Evolutionary conservation across 768 basidiomycete species (phyloP).

Genomic region (Russula griseocarnosa): DNA sequence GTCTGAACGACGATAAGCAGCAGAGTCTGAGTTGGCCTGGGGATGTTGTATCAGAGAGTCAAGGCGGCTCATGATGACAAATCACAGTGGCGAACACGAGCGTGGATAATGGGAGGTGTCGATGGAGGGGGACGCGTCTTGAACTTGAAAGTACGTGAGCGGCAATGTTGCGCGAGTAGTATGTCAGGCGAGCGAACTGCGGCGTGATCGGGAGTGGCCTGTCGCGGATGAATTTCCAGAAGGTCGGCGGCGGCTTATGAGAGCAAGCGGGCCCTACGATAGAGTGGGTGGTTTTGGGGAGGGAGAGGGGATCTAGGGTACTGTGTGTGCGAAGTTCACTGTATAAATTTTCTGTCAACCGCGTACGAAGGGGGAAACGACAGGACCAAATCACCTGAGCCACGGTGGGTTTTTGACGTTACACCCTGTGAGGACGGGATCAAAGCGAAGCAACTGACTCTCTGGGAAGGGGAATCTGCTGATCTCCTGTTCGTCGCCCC

Average conservation of each 20-base stretch:
- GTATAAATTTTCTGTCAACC: constrained; percentile 27
- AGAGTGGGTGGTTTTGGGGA: constrained; percentile 14
- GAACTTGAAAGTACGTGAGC: constrained; percentile 17
- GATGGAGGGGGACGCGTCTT: constrained; percentile 14
- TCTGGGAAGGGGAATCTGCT: constrained; percentile 28
- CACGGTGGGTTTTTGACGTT: constrained; percentile 26
- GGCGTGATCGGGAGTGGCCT: constrained; percentile 27
- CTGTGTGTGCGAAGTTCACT: constrained; percentile 15
- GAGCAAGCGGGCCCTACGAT: constrained; percentile 17
- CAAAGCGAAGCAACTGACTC: constrained; percentile 25
- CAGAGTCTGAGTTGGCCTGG: constrained; percentile 22
- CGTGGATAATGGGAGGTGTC: constrained; percentile 6
- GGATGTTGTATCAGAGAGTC: constrained; percentile 24
- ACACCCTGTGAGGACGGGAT: constrained; percentile 24
- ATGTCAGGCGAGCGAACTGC: constrained; percentile 28
- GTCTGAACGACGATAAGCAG: constrained; percentile 20
- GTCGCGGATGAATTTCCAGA: constrained; percentile 26
- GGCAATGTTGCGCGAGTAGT: constrained; percentile 15
- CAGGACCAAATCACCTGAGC: constrained; percentile 26
- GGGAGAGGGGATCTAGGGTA: background rate
- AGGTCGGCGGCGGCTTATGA: constrained; percentile 24
- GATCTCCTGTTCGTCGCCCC: constrained; percentile 28
- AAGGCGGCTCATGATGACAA: constrained; percentile 25
- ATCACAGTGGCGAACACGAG: constrained; percentile 8
- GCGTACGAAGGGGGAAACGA: constrained; percentile 28